Evolutionary conservation across 2,329 filamentous ascomycete species (phyloP), one percentile per base, ranked within the genome.

Genomic region (Sclerotinia nivalis): DNA sequence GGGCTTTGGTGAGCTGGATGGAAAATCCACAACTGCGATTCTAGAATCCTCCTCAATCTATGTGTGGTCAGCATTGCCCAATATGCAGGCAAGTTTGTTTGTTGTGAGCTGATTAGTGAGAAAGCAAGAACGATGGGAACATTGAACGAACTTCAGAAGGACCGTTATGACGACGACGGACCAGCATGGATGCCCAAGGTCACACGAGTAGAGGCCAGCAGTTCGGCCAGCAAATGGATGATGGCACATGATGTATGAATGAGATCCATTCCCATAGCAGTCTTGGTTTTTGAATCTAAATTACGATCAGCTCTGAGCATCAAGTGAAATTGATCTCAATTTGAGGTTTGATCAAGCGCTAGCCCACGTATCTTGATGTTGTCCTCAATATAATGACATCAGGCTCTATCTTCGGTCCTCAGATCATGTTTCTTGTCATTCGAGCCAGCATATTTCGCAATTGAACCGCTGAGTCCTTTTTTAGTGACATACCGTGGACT

Each of bases 141-240:
- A 25, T 18, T 18, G 25, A 47, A 37, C 10, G n/a, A 28, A 37
- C 20, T n/a, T 37, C 13, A 4, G 9, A 50, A 12, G n/a, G 13
- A 13, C 31, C 31, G 22, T 9, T 9, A 31, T 31, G 5, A 60
- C 13, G 9, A 47, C 25, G 45, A 25, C 22, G 22, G 8, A 20
- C 10, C 49, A 18, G 25, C 18, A 64, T 64, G 8, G 12, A 45
- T 60, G 56, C 56, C 56, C 56, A 60, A 60, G n/a, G 56, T 45
- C 40, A 60, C n/a, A 60, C 56, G 15, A 28, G 37, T 20, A 5
- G n/a, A 18, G 6, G 37, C 18, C 12, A 40, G 22, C 55, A 18
- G 4, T 25, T 8, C 18, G n/a, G 9, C 37, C 15, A 28, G 56
- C 56, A 43, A 59, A 28, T 59, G 22, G 8, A 40, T 15, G n/a